phyloP scores from a whole-genome alignment of 495 filamentous ascomycete species.

The Penicillium chermesinum region DNA sequence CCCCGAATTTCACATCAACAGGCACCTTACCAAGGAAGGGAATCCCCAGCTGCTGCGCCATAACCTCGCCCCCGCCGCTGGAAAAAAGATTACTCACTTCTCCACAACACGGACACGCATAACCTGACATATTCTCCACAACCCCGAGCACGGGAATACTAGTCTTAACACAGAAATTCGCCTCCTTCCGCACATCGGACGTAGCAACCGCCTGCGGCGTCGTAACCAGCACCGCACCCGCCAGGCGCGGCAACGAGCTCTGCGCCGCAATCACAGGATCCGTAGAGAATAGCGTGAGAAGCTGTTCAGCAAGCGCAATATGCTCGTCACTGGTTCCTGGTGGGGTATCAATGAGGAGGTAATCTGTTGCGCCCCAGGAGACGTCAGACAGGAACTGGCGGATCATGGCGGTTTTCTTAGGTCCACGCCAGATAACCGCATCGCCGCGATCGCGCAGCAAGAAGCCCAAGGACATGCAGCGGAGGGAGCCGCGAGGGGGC shows the following conservation, averaged over 20 bases:
- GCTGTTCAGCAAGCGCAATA: slow-evolving; percentile 84
- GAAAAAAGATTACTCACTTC: slow-evolving; percentile 91
- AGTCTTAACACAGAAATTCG: slow-evolving; percentile 92
- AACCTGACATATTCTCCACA: slow-evolving; percentile 96
- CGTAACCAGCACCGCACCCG: slow-evolving; percentile 89
- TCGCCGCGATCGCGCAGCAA: slow-evolving; percentile 76
- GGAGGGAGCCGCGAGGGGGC: slow-evolving; percentile 53
- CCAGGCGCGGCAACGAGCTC: slow-evolving; percentile 41
- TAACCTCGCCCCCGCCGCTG: slow-evolving; percentile 80
- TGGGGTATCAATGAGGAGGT: slow-evolving; percentile 90
- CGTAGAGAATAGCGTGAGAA: slow-evolving; percentile 52
- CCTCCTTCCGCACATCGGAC: slow-evolving; percentile 89
- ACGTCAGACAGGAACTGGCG: slow-evolving; percentile 91
- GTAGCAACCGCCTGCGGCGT: slow-evolving; percentile 93
- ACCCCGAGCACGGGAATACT: slow-evolving; percentile 79
- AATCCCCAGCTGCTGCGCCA: slow-evolving; percentile 82
- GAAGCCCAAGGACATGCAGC: slow-evolving; percentile 92
- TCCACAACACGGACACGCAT: slow-evolving; percentile 90
- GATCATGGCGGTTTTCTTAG: slow-evolving; percentile 99
- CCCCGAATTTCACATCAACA: slow-evolving; percentile 72
- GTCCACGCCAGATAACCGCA: slow-evolving; percentile 93
- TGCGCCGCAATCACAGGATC: slow-evolving; percentile 20
- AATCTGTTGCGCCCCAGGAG: slow-evolving; percentile 83
- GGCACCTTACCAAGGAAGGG: slow-evolving; percentile 82
- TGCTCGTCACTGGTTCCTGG: slow-evolving; percentile 97